Base-by-base conservation (phyloP, 768 basidiomycete genomes). In the Infundibulicybe gibba region DNA sequence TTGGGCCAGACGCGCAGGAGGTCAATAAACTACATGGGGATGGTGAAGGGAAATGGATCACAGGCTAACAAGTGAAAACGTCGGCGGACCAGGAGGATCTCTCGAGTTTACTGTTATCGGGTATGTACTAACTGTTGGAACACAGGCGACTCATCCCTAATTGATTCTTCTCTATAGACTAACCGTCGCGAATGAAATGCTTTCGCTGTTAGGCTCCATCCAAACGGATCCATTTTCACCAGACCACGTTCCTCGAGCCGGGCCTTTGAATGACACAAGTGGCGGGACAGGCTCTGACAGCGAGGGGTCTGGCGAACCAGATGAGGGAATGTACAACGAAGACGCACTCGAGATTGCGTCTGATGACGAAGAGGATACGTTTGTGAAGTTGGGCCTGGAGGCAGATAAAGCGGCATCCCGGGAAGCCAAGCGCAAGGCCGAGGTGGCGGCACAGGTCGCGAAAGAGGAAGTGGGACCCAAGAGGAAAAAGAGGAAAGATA, bases 181-280 rank as follows among this genome's bases (percentile, higher is more conserved):
- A 49, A 93, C 85, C 12, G 80, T 94, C 31, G 91, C 92, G 30
- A 94, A 97, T 58, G 87, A 94, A 60, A 94, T 95, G 91, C 68
- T 97, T 15, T 94, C 92, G 2, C 67, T 97, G 11, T 75, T 90
- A 25, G 93, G 93, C 8, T 93, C 91, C 3, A 71, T 94, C 49
- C 88, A 90, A 55, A 62, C 68, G 3, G 81, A 90, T 55, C 88
- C 87, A 2, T 88, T 90, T 63, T 83, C 85, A 5, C 74, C 77
- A 1, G 69, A 68, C 39, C 85, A 87, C 59, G 58, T 25, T 25
- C 25, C 8, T 25, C 25, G 25, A 8, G 25, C 25, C 8, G 25
- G 25, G 8, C 25, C 25, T 3, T 25, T 25, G 25, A 25, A 25
- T 25, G 8, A 25, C 25, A 25, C 25, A 25, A 25, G 25, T 8